phyloP scores from a whole-genome alignment of 345 rosid species.

The Heritiera fomes region DNA sequence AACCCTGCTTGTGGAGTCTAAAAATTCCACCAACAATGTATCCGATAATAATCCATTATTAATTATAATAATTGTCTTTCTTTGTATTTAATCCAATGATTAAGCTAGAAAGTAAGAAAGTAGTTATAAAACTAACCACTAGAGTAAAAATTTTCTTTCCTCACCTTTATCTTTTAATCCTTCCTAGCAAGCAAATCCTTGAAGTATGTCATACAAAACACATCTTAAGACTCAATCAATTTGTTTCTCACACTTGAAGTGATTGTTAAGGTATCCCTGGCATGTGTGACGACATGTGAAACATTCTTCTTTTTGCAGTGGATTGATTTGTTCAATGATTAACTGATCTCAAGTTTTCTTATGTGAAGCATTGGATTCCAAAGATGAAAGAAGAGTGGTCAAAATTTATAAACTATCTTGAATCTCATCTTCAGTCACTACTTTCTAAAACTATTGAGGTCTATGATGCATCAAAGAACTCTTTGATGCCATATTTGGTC shows the following conservation, averaged over 20 bases:
- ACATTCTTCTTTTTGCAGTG: constrained; percentile 5
- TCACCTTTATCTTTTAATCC: too few species aligned
- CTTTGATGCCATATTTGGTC: constrained; percentile 34
- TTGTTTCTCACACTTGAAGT: neutral
- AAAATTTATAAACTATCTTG: constrained; percentile 28
- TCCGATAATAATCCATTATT: neutral
- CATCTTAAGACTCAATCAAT: neutral
- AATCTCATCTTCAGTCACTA: constrained; percentile 37
- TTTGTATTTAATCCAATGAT: constrained; percentile 14
- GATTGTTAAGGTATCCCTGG: neutral
- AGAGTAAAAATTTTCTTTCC: too few species aligned
- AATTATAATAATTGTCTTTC: neutral
- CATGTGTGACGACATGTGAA: neutral
- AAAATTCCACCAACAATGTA: too few species aligned
- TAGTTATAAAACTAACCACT: too few species aligned
- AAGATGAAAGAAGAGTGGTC: constrained; percentile 39
- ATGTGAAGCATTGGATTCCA: constrained; percentile 43
- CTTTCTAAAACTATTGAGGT: constrained; percentile 36
- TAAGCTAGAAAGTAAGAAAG: too few species aligned
- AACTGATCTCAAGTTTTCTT: constrained; percentile 17
- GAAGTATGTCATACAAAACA: neutral
- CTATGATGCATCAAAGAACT: constrained; percentile 32
- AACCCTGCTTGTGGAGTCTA: too few species aligned
- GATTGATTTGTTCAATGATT: neutral
- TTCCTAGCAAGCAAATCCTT: too few species aligned